phyloP scores from a whole-genome alignment of 2,329 filamentous ascomycete genomes.

The Amauroascus verrucosus region DNA sequence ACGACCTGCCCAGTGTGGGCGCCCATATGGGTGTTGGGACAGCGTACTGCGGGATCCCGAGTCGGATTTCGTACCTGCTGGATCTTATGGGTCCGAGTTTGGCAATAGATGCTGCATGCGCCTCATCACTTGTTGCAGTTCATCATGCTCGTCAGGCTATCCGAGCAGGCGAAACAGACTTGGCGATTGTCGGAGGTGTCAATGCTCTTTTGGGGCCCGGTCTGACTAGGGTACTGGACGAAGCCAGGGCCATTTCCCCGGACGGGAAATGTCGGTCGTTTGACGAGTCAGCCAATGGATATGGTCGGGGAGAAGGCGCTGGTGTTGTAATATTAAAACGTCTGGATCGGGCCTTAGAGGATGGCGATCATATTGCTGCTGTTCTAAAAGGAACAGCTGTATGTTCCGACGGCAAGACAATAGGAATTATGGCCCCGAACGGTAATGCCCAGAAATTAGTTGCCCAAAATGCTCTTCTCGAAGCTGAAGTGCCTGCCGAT shows the following conservation, averaged over 20 bases:
- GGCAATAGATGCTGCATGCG: slow-evolving; percentile 41
- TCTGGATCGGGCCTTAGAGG: slow-evolving; percentile 30
- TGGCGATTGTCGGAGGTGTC: slow-evolving; percentile 22
- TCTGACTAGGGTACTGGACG: background rate
- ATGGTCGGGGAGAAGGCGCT: slow-evolving; percentile 37
- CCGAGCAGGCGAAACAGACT: slow-evolving; percentile 22
- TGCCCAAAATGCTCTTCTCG: too few species aligned
- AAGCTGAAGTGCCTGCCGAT: too few species aligned
- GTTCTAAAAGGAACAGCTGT: slow-evolving; percentile 28
- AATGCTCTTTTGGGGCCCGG: slow-evolving; percentile 29
- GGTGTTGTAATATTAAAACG: slow-evolving; percentile 33
- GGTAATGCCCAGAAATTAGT: too few species aligned
- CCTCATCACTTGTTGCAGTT: slow-evolving; percentile 32
- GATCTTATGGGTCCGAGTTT: slow-evolving; percentile 33
- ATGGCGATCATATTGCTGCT: slow-evolving; percentile 34
- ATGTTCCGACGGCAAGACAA: slow-evolving; percentile 14
- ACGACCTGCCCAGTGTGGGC: slow-evolving; percentile 15
- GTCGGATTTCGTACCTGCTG: slow-evolving; percentile 35
- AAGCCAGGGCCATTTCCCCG: background rate
- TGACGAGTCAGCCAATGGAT: slow-evolving; percentile 34
- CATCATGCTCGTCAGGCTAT: slow-evolving; percentile 28
- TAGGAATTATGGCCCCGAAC: too few species aligned
- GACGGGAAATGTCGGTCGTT: slow-evolving; percentile 22
- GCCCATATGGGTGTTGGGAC: slow-evolving; percentile 22
- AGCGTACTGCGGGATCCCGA: slow-evolving; percentile 32